Evolutionary conservation across 257 asterid species (phyloP).

Genomic region (Thymus quinquecostatus): DNA sequence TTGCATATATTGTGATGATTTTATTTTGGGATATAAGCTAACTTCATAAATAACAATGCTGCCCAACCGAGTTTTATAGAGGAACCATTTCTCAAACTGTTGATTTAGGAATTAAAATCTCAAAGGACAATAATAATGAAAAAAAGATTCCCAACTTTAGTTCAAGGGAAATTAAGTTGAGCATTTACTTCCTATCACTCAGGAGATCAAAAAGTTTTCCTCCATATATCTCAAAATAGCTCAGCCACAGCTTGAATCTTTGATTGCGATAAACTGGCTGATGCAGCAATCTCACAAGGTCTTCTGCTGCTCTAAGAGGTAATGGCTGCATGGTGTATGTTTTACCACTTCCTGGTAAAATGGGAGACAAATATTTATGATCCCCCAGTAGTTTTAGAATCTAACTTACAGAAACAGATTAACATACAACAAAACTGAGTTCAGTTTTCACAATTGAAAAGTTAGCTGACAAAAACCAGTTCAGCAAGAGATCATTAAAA

Average conservation of each 20-base stretch:
- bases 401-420: conserved; percentile 20
- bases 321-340: conserved; percentile 98
- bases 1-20: conserved; percentile 6
- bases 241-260: conserved; percentile 98
- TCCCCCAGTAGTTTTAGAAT: conserved; percentile 20
- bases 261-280: conserved; percentile 95
- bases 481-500: conserved; percentile 8
- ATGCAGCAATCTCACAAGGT: conserved; percentile 82
- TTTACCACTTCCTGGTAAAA: conserved; percentile 89
- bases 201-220: conserved; percentile 98
- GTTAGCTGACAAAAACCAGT: conserved; percentile 16
- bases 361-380: conserved; percentile 22
- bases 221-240: conserved; percentile 98
- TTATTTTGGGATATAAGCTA: conserved; percentile 1
- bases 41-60: not conserved
- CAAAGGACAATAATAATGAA: not conserved
- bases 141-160: conserved; percentile 24
- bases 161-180: conserved; percentile 36
- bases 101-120: conserved; percentile 8
- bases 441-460: conserved; percentile 31
- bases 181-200: conserved; percentile 86
- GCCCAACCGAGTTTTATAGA: not conserved
- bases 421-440: conserved; percentile 9
- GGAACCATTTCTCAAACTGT: conserved; percentile 7
- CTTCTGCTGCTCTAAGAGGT: conserved; percentile 94